Evolutionary conservation across 2,329 filamentous ascomycete species (phyloP).

Genomic region (Gremmenia infestans): DNA sequence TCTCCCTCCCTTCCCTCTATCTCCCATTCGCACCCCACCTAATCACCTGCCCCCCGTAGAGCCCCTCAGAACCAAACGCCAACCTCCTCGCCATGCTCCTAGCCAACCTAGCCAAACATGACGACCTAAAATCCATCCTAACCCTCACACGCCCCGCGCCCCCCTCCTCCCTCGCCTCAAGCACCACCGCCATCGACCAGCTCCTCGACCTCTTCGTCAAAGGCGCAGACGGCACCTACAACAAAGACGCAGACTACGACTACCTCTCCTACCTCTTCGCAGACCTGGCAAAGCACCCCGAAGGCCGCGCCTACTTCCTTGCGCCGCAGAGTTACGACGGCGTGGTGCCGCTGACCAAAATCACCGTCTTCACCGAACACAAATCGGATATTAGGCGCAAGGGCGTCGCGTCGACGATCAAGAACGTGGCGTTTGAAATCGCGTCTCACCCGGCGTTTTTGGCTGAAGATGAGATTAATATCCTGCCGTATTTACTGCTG

Average conservation of each 20-base stretch:
- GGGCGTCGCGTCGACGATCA: conserved; percentile 94
- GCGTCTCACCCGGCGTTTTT: conserved; percentile 67
- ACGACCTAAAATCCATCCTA: conserved; percentile 65
- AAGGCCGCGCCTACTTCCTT: conserved; percentile 71
- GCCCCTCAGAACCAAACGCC: conserved; percentile 71
- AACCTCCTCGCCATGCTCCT: conserved; percentile 87
- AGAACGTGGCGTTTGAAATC: conserved; percentile 86
- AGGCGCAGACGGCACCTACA: conserved; percentile 75
- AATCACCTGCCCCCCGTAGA: conserved; percentile 39
- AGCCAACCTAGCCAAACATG: conserved; percentile 83
- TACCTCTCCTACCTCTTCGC: conserved; percentile 94
- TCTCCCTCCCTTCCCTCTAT: conserved; percentile 2
- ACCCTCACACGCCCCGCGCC: conserved; percentile 62
- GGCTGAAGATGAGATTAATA: conserved; percentile 65
- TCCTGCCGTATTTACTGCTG: conserved; percentile 83
- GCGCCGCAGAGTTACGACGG: conserved; percentile 69
- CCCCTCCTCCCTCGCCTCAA: conserved; percentile 66
- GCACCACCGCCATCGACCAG: conserved; percentile 76
- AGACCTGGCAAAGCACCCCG: conserved; percentile 77
- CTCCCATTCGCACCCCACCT: neutral
- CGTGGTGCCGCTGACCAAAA: conserved; percentile 84
- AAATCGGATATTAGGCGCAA: conserved; percentile 75
- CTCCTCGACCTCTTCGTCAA: conserved; percentile 95
- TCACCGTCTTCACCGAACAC: conserved; percentile 93
- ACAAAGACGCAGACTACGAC: conserved; percentile 81